Evolutionary conservation across 306 rosid species (phyloP).

Genomic region (Quercus parvula): DNA sequence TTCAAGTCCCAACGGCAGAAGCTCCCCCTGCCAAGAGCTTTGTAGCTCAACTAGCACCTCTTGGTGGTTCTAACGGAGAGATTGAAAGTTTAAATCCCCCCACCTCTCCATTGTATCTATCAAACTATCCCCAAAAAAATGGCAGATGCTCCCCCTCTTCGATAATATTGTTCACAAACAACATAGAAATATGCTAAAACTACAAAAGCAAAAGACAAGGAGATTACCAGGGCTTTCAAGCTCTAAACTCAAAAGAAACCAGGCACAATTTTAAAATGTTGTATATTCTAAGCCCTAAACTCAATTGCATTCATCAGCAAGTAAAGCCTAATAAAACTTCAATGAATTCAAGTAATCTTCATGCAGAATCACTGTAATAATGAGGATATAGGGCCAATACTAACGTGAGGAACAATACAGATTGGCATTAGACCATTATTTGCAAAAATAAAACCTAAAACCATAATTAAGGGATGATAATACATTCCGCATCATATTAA

Average conservation of each 20-base stretch:
- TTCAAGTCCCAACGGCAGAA: not conserved
- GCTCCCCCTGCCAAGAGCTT: not conserved
- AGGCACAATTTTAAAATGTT: not conserved
- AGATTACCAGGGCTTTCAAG: not conserved
- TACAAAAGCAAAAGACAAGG: not conserved
- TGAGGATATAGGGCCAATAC: not conserved
- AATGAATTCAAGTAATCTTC: not conserved
- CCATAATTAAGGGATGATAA: not conserved
- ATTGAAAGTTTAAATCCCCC: no score
- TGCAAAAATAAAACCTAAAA: not conserved
- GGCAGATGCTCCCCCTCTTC: not conserved
- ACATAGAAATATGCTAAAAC: not conserved
- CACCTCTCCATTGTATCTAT: no score
- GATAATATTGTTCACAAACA: not conserved
- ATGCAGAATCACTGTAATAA: not conserved
- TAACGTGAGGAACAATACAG: not conserved
- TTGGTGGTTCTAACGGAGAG: no score
- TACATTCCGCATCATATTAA: not conserved
- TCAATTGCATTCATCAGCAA: not conserved
- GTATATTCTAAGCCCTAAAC: not conserved
- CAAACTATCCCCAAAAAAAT: no score
- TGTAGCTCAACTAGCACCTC: no score
- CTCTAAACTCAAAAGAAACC: not conserved
- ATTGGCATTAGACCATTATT: not conserved
- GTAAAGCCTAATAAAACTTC: no score